These are phyloP conservation scores for Verbascum thapsus DNA, from an alignment of 257 asterid genomes.

Conservation along the genomic window DNA sequence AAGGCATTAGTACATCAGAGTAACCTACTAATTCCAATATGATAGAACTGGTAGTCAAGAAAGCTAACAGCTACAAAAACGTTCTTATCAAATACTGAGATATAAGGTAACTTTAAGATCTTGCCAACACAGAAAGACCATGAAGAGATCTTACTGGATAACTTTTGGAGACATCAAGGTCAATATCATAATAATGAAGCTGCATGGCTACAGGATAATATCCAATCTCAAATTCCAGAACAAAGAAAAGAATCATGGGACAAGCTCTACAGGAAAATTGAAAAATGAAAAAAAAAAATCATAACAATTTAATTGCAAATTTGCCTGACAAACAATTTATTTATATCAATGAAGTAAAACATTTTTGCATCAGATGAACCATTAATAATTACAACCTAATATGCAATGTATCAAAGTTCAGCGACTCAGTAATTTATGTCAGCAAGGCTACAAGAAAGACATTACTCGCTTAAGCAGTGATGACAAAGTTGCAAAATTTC, in stretches of 20 bases:
- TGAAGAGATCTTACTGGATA: constrained; percentile 5
- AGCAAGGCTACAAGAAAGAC: constrained; percentile 3
- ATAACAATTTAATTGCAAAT: background rate
- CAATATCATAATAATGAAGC: constrained; percentile 16
- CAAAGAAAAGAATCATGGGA: background rate
- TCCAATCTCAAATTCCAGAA: constrained; percentile 23
- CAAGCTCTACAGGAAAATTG: constrained; percentile 6
- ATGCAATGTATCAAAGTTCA: constrained; percentile 19
- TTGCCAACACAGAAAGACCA: constrained; percentile 8
- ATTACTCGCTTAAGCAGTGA: constrained; percentile 21
- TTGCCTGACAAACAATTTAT: constrained; percentile 19
- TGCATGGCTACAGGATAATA: background rate
- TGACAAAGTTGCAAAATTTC: constrained; percentile 9
- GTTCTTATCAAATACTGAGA: constrained; percentile 12
- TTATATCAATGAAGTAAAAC: constrained; percentile 21
- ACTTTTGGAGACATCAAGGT: constrained; percentile 7
- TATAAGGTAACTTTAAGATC: constrained; percentile 8
- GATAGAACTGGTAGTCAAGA: background rate
- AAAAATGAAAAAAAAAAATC: background rate
- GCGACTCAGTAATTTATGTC: constrained; percentile 6
- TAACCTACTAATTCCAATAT: constrained; percentile 14
- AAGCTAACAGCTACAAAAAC: background rate
- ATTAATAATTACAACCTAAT: constrained; percentile 6
- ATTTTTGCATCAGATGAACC: background rate
- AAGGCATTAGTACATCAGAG: constrained; percentile 19